These are phyloP conservation scores for Albizia julibrissin DNA, from an alignment of 306 rosid genomes.

Conservation along the genomic window DNA sequence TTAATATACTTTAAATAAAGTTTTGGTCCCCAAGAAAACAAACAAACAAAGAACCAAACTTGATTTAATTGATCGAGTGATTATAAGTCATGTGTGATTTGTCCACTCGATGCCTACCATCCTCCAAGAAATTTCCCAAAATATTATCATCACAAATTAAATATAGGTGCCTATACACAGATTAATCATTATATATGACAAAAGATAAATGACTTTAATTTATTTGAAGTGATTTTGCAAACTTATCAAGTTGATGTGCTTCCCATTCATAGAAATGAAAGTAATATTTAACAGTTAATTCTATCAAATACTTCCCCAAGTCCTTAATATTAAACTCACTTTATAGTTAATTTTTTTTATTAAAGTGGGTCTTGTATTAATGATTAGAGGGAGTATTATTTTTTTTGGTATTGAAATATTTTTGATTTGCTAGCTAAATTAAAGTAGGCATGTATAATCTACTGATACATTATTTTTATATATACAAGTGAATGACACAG, in stretches of 20 bases:
- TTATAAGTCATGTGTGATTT: neutral
- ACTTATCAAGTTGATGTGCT: neutral
- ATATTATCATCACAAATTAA: neutral
- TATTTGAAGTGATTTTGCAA: neutral
- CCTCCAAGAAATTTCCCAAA: neutral
- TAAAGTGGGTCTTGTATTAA: too few species aligned
- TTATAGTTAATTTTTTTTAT: too few species aligned
- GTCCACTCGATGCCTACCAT: neutral
- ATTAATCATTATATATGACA: neutral
- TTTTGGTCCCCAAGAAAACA: neutral
- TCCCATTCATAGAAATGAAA: neutral
- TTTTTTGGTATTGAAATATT: neutral
- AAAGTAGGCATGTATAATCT: neutral
- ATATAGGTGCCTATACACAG: neutral
- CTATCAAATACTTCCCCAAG: too few species aligned
- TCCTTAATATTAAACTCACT: too few species aligned
- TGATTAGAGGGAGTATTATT: too few species aligned
- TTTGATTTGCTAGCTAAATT: neutral
- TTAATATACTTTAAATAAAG: neutral
- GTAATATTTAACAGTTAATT: neutral
- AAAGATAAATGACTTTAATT: neutral
- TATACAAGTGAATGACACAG: too few species aligned
- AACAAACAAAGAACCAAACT: neutral
- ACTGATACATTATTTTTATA: too few species aligned
- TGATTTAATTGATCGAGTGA: neutral